A percentile compares a stretch with the other conserved stretches of the same genome.
Conservation (phyloP, 108 stramenopile genomes). For the Cyclotella choctawhatcheeana region DNA sequence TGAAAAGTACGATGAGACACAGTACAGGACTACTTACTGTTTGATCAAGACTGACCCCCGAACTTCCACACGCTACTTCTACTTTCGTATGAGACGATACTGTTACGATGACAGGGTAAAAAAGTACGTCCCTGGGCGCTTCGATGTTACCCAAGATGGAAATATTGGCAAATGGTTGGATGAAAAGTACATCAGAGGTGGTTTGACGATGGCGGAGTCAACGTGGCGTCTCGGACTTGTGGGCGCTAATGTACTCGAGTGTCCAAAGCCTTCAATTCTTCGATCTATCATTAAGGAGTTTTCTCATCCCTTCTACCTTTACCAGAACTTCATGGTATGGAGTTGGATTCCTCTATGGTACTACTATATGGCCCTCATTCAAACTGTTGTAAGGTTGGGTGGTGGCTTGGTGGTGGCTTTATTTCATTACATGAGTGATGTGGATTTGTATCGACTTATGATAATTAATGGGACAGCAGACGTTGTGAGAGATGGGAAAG, state of each 20-base stretch:
- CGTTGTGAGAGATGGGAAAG: constrained; percentile 57
- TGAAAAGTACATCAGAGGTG: constrained; percentile 15
- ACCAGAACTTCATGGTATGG: constrained; percentile 76
- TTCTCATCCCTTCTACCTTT: constrained; percentile 63
- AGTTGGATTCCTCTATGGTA: constrained; percentile 25
- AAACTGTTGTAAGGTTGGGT: constrained; percentile 36
- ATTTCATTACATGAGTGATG: constrained; percentile 57
- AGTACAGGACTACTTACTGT: constrained; percentile 29
- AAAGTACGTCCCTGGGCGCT: constrained; percentile 43
- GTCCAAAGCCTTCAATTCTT: constrained; percentile 50
- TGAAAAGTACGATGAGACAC: neutral
- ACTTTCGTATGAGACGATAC: constrained; percentile 57
- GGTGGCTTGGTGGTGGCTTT: constrained; percentile 52
- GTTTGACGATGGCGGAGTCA: constrained; percentile 52
- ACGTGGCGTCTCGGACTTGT: constrained; percentile 36
- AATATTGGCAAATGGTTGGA: constrained; percentile 44
- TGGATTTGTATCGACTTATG: constrained; percentile 54
- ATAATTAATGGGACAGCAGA: constrained; percentile 49
- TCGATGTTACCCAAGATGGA: constrained; percentile 18
- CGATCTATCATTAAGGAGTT: constrained; percentile 53
- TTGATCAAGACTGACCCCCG: constrained; percentile 27
- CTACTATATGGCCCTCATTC: constrained; percentile 65
- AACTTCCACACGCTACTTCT: constrained; percentile 50
- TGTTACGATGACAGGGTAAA: constrained; percentile 22
- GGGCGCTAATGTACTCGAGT: constrained; percentile 57